Evolutionary conservation across 345 rosid genomes (phyloP).

Genomic region (Ceriops tagal): DNA sequence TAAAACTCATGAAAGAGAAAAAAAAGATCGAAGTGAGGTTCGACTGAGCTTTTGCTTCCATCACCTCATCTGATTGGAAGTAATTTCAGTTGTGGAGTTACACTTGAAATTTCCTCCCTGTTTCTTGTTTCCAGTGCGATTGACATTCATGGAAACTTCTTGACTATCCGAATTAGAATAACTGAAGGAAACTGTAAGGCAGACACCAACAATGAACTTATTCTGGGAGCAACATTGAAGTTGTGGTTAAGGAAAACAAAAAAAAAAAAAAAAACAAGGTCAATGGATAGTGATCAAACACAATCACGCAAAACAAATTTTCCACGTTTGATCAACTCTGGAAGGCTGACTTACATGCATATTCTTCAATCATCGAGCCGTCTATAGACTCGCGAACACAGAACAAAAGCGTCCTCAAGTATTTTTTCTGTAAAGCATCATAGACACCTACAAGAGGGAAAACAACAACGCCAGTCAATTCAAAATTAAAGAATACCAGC

Average conservation of each 20-base stretch:
- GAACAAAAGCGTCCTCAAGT: conserved; percentile 82
- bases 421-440: conserved; percentile 87
- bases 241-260: neutral
- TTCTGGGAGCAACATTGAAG: neutral
- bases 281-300: neutral
- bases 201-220: neutral
- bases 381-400: conserved; percentile 73
- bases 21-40: neutral
- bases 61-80: conserved; percentile 93
- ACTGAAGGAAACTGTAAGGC: conserved; percentile 80
- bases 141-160: conserved; percentile 83
- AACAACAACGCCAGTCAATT: neutral
- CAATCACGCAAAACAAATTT: neutral
- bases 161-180: conserved; percentile 72
- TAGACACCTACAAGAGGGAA: conserved; percentile 58
- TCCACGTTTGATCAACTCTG: neutral
- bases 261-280: neutral
- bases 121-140: conserved; percentile 73
- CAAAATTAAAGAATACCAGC: neutral
- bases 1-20: neutral
- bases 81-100: conserved; percentile 64
- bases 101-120: conserved; percentile 65
- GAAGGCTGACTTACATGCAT: conserved; percentile 51
- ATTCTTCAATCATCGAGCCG: conserved; percentile 89
- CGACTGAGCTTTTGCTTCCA: neutral